These are phyloP conservation scores for Balakata baccata DNA, from an alignment of 345 rosid species.

Conservation along the genomic window DNA sequence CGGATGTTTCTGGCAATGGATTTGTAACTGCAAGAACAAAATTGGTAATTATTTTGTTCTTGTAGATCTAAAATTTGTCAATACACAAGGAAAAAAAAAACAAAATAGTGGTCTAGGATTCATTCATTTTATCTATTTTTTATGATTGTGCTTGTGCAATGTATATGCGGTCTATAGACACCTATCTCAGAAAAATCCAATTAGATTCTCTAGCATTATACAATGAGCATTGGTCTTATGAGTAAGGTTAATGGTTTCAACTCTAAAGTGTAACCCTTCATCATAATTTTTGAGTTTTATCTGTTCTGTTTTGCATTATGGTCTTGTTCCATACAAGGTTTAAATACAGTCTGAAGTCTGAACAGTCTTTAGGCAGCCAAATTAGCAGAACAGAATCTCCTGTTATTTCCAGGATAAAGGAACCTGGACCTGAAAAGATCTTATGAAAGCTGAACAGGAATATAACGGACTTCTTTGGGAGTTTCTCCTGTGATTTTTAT, in stretches of 20 bases:
- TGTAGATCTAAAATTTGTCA: neutral
- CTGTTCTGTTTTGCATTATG: neutral
- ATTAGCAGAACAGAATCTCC: neutral
- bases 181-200: neutral
- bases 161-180: neutral
- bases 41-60: slow-evolving; percentile 51
- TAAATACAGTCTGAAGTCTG: neutral
- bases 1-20: slow-evolving; percentile 52
- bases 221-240: neutral
- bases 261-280: neutral
- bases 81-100: neutral
- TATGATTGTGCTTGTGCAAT: neutral
- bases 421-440: neutral
- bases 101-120: neutral
- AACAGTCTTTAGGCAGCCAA: neutral
- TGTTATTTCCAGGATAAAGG: neutral
- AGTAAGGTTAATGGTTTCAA: neutral
- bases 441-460: neutral
- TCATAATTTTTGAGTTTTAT: neutral
- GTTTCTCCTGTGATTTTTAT: too few species aligned
- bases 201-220: neutral
- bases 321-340: neutral
- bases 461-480: neutral
- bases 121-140: neutral
- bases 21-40: slow-evolving; percentile 88